Percentiles rank a stretch among this genome's conserved stretches.
Evolutionary conservation across 2,329 filamentous ascomycete species (phyloP).

Genomic region (Cordyceps militaris): DNA sequence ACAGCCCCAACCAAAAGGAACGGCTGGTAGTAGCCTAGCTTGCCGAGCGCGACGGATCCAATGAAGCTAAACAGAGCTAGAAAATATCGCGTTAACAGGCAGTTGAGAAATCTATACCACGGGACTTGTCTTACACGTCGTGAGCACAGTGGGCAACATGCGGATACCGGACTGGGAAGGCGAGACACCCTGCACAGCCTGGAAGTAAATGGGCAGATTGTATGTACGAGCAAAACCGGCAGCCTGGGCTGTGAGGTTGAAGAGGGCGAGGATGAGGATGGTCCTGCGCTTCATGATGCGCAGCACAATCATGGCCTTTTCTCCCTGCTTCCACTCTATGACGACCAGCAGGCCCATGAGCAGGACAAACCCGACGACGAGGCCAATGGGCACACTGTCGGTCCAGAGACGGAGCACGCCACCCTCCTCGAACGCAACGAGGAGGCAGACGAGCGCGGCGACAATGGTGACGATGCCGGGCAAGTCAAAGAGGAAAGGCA

Average conservation of each 20-base stretch:
- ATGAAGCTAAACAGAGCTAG: no score
- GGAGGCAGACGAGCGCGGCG: slow-evolving; percentile 32
- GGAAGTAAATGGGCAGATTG: slow-evolving; percentile 35
- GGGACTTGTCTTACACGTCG: slow-evolving; percentile 21
- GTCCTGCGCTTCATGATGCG: slow-evolving; percentile 27
- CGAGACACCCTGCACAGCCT: slow-evolving; percentile 26
- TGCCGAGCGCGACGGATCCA: no score
- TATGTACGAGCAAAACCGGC: slow-evolving; percentile 25
- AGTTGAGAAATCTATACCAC: not conserved
- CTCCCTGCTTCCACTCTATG: slow-evolving; percentile 30
- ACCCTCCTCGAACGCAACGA: slow-evolving; percentile 41
- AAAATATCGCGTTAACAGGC: no score
- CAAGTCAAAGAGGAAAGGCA: slow-evolving; percentile 31
- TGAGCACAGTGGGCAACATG: slow-evolving; percentile 33
- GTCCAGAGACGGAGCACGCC: slow-evolving; percentile 32
- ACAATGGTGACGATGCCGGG: slow-evolving; percentile 22
- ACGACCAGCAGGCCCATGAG: slow-evolving; percentile 23
- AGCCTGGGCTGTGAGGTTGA: slow-evolving; percentile 14
- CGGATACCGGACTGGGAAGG: slow-evolving; percentile 30
- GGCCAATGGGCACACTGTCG: slow-evolving; percentile 27
- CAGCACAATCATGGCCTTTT: slow-evolving; percentile 30
- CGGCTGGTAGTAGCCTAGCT: not conserved
- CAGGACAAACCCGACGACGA: slow-evolving; percentile 28
- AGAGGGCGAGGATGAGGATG: slow-evolving; percentile 29
- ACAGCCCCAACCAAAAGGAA: not conserved